Base-by-base conservation (phyloP, 2,329 filamentous ascomycete genomes). In the Elsinoe arachidis region DNA sequence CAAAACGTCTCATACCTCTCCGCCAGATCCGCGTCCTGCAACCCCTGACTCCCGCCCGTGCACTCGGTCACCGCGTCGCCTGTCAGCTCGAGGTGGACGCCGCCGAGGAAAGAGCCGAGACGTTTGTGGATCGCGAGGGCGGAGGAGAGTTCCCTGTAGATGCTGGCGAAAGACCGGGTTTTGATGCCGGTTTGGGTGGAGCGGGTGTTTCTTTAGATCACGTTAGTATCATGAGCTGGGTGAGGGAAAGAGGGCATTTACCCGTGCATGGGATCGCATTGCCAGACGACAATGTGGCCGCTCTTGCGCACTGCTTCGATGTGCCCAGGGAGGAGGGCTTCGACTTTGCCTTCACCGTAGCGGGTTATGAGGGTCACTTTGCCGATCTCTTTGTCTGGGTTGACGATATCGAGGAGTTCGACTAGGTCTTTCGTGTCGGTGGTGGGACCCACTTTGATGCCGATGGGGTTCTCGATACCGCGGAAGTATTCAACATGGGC, bases 261-360 rank as follows among this genome's bases (percentile, higher is more conserved):
- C 73, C 93, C 93, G 74, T 99, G 93, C 93, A 99, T 99, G 19
- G 93, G 93, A 73, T 99, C 93, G 74, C 92, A 97, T 75, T 97
- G 93, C 92, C 92, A 97, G 65, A 96, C 89, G 3, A 95, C 90
- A 19, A 79, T 66, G 67, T 86, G 83, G 0, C 80, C 90, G 58
- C 87, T 91, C 65, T 79, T 79, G 70, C 93, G 87, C 23, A 99
- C 92, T 37, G 89, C 90, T 63, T 87, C 83, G 69, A 99, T 97
- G 72, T 97, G 93, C 7, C 76, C 78, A 0, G 90, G 89, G 0
- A 99, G 81, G 61, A 95, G 82, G 4, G 80, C 73, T 52, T 82
- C 77, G 41, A 99, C 89, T 64, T 87, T 88, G 41, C 76, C 76
- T 14, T 88, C 88, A 60, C 93, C 93, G 74, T 97, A 97, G 38